These are phyloP conservation scores for Marasmius sp. DNA, from an alignment of 1,284 basidiomycete species.

Conservation along the genomic window DNA sequence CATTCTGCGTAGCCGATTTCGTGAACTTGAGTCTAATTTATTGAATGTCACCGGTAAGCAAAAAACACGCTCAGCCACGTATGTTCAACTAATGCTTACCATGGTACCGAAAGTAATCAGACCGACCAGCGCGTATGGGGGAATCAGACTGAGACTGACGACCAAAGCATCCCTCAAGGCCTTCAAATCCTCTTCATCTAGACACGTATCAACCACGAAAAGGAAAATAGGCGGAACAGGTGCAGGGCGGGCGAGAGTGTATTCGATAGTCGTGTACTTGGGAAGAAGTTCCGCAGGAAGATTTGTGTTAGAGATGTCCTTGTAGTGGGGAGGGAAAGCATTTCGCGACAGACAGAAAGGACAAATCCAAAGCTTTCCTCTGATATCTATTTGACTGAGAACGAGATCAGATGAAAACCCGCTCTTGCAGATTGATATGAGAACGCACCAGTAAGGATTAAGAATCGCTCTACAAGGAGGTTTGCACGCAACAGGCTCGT, in stretches of 20 bases:
- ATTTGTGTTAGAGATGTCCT: constrained; percentile 97
- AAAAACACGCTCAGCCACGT: not conserved
- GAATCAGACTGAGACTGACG: constrained; percentile 90
- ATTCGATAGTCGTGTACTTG: constrained; percentile 99
- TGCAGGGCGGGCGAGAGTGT: constrained; percentile 90
- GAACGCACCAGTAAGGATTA: constrained; percentile 92
- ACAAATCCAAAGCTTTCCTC: constrained; percentile 99
- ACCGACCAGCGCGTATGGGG: constrained; percentile 92
- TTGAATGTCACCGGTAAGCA: not conserved
- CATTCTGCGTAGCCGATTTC: constrained; percentile 97
- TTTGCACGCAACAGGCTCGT: constrained; percentile 99
- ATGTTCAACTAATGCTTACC: constrained; percentile 49
- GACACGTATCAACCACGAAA: constrained; percentile 96
- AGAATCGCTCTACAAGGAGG: constrained; percentile 95
- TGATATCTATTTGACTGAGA: constrained; percentile 93
- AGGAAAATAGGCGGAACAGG: constrained; percentile 96
- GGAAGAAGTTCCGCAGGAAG: constrained; percentile 94
- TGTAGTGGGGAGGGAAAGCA: constrained; percentile 98
- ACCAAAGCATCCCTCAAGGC: constrained; percentile 92
- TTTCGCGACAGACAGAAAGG: constrained; percentile 97
- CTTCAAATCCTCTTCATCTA: constrained; percentile 96
- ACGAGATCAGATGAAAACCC: constrained; percentile 11
- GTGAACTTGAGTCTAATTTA: constrained; percentile 88
- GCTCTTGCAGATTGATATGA: constrained; percentile 9
- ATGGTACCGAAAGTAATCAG: constrained; percentile 97